Conservation (phyloP, 1,139 yeast genomes). For the Candida dubliniensis region DNA sequence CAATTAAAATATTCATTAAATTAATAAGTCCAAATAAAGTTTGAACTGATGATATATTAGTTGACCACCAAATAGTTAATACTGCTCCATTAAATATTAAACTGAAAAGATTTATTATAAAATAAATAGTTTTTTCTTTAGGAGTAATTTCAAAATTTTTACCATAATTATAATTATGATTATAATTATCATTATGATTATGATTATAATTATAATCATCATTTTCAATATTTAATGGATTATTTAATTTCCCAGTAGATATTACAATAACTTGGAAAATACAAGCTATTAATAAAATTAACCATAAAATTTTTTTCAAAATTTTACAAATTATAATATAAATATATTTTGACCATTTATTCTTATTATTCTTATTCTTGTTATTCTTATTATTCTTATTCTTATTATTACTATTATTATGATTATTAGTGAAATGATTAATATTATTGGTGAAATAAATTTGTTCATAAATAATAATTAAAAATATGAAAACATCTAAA, state of each 20-base stretch:
- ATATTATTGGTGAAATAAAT: neutral
- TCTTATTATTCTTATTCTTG: slow-evolving; percentile 1
- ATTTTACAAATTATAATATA: slow-evolving; percentile 8
- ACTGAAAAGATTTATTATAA: slow-evolving; percentile 12
- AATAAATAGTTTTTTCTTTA: slow-evolving; percentile 10
- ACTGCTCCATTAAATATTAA: slow-evolving; percentile 16
- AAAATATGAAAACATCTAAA: slow-evolving; percentile 8
- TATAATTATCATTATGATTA: too few species aligned
- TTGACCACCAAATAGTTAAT: slow-evolving; percentile 17
- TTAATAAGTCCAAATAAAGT: slow-evolving; percentile 16
- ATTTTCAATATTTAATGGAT: slow-evolving; percentile 13
- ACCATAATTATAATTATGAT: too few species aligned
- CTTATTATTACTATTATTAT: too few species aligned
- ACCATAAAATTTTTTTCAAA: slow-evolving; percentile 13
- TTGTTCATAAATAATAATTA: slow-evolving; percentile 7
- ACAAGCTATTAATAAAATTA: slow-evolving; percentile 12
- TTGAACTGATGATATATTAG: slow-evolving; percentile 13
- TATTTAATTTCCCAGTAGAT: slow-evolving; percentile 14
- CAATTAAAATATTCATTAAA: slow-evolving; percentile 16
- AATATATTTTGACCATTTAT: too few species aligned
- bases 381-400: neutral
- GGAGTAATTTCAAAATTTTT: slow-evolving; percentile 8
- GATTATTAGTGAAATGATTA: too few species aligned
- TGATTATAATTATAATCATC: too few species aligned
- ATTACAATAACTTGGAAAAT: slow-evolving; percentile 14